Conservation (phyloP, 202 grass and related monocot species). For the Panicum hallii region DNA sequence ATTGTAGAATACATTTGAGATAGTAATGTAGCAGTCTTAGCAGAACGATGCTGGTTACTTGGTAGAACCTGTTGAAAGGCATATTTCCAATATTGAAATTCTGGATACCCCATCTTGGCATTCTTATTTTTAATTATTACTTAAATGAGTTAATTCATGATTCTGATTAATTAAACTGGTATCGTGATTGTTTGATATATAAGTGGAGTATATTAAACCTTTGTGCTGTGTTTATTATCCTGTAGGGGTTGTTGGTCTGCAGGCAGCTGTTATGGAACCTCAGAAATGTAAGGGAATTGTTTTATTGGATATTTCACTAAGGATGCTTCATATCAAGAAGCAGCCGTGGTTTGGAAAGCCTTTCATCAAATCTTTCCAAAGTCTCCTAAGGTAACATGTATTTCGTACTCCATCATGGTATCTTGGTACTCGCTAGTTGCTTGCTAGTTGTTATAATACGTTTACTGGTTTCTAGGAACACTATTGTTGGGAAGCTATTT, state of each 20-base stretch:
- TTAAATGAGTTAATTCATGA: neutral
- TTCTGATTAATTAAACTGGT: neutral
- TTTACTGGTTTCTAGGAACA: slow-evolving; percentile 70
- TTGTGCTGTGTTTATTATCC: slow-evolving; percentile 23
- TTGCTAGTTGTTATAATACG: slow-evolving; percentile 37
- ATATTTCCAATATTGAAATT: neutral
- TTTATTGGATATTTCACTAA: slow-evolving; percentile 90
- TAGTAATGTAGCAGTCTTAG: slow-evolving; percentile 1
- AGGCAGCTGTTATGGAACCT: slow-evolving; percentile 79
- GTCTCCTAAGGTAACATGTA: slow-evolving; percentile 69
- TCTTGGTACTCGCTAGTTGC: neutral
- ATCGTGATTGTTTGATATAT: slow-evolving; percentile 9
- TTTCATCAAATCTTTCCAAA: slow-evolving; percentile 95
- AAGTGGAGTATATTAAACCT: neutral
- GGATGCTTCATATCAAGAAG: slow-evolving; percentile 96
- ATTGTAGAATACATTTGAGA: neutral
- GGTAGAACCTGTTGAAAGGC: slow-evolving; percentile 11
- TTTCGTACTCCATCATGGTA: slow-evolving; percentile 1
- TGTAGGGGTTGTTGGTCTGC: slow-evolving; percentile 87
- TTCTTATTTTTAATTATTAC: slow-evolving; percentile 2
- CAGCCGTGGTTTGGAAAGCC: slow-evolving; percentile 96
- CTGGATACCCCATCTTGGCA: slow-evolving; percentile 2
- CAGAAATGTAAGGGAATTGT: slow-evolving; percentile 79
- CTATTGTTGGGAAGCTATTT: slow-evolving; percentile 83
- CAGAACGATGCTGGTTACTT: neutral